Percentiles rank a stretch among this genome's conserved stretches.
These are phyloP conservation scores for Amphirosellinia nigrospora DNA, from an alignment of 495 filamentous ascomycete genomes.

Conservation along the genomic window DNA sequence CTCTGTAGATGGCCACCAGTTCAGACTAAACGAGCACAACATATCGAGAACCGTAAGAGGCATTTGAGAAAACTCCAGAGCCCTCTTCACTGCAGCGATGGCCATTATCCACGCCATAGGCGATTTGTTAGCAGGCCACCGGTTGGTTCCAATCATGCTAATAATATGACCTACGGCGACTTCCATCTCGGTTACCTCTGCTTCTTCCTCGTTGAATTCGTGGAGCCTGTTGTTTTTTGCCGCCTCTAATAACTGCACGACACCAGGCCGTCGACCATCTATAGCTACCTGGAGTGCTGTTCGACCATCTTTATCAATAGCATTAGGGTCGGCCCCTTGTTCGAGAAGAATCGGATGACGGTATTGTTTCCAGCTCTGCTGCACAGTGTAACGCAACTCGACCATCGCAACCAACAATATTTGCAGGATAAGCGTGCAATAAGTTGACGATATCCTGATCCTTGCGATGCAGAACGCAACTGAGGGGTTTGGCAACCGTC, in stretches of 20 bases:
- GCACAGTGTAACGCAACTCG: slow-evolving; percentile 4
- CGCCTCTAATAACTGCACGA: not conserved
- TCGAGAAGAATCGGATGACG: slow-evolving; percentile 5
- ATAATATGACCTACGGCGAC: not conserved
- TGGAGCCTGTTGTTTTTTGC: not conserved
- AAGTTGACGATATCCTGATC: not conserved
- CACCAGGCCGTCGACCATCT: not conserved
- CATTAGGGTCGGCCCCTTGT: slow-evolving; percentile 3
- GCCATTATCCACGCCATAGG: no score
- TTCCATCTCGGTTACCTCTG: not conserved
- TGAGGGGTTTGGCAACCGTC: not conserved
- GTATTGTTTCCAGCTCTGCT: not conserved
- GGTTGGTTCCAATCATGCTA: not conserved
- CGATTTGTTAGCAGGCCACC: no score
- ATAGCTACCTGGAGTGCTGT: slow-evolving; percentile 13
- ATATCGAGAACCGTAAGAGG: no score
- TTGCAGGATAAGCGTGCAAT: not conserved
- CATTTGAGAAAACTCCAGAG: no score
- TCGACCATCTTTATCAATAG: not conserved
- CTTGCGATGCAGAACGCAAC: not conserved
- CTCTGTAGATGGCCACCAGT: no score
- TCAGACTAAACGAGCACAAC: no score
- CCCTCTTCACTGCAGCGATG: no score
- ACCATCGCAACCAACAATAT: not conserved
- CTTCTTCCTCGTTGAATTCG: no score